Base-by-base conservation (phyloP, 768 basidiomycete species). In the Mycena albidolilacea region DNA sequence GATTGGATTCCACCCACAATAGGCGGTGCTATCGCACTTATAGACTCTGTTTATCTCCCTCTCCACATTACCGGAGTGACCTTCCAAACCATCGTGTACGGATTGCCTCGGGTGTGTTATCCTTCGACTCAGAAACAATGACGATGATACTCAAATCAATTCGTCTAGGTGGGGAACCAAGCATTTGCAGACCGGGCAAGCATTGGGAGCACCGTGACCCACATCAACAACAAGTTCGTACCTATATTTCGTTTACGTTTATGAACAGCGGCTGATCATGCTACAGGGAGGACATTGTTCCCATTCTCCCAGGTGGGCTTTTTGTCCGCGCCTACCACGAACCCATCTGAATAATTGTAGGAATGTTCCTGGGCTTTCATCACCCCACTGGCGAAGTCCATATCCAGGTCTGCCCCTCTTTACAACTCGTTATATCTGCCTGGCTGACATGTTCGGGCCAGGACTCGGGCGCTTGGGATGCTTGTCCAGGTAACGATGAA, bases 141-240 rank as follows among this genome's bases (percentile, higher is more conserved):
- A 15, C 11, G 21, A 23, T 30, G 35, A 17, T 35, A 17, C 46
- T 10, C 37, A 38, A 63, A 59, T 48, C 1, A 21, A 8, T 46
- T 39, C 85, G 43, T 43, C 46, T 67, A 87, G 82, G 84, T 86
- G 71, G 89, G 90, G 3, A 89, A 91, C 79, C 85, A 88, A 77
- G 89, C 84, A 3, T 92, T 91, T 71, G 90, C 90, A 1, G 75
- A 90, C 75, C 88, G 87, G 75, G 85, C 91, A 63, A 88, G 91
- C 72, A 80, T 84, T 11, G 80, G 87, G 54, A 58, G 82, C 48
- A 71, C 81, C 12, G 75, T 90, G 59, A 87, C 85, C 5, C 90
- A 88, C 71, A 85, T 92, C 79, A 91, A 88, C 78, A 91, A 92
- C 80, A 81, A 80, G 84, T 81, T 70, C 52, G 80, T 68, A 52